These are phyloP conservation scores for Venturia aucupariae DNA, from an alignment of 2,329 filamentous ascomycete genomes.

Conservation along the genomic window DNA sequence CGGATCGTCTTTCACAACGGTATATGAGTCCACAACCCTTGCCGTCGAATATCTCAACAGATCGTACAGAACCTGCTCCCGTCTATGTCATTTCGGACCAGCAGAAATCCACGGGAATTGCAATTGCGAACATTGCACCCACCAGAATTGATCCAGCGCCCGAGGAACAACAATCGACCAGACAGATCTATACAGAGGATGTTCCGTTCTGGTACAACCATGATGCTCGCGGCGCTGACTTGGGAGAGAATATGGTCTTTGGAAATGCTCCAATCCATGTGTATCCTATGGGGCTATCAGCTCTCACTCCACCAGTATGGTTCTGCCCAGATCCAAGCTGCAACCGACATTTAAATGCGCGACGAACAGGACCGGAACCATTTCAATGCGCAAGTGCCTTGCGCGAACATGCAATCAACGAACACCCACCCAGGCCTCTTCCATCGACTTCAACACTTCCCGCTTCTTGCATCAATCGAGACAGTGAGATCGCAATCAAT, in stretches of 20 bases:
- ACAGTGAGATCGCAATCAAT: neutral
- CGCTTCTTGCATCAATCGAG: neutral
- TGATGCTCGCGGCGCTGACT: neutral
- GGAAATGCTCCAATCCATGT: neutral
- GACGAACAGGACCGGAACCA: neutral
- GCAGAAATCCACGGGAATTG: too few relatives aligned
- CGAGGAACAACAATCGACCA: neutral
- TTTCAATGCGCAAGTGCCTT: neutral
- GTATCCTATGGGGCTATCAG: neutral
- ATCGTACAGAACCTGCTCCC: neutral
- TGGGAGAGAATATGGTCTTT: neutral
- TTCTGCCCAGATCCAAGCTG: neutral
- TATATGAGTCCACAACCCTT: neutral
- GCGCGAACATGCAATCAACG: neutral
- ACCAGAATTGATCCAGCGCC: too few relatives aligned
- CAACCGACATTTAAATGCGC: neutral
- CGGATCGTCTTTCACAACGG: neutral
- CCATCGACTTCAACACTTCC: neutral
- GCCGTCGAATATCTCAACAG: neutral
- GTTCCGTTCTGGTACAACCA: neutral
- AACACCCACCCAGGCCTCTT: neutral
- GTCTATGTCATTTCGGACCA: too few relatives aligned
- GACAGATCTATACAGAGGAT: neutral
- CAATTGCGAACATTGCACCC: neutral
- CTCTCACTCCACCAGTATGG: neutral